Evolutionary conservation across 345 rosid genomes (phyloP).

Genomic region (Camelina neglecta): DNA sequence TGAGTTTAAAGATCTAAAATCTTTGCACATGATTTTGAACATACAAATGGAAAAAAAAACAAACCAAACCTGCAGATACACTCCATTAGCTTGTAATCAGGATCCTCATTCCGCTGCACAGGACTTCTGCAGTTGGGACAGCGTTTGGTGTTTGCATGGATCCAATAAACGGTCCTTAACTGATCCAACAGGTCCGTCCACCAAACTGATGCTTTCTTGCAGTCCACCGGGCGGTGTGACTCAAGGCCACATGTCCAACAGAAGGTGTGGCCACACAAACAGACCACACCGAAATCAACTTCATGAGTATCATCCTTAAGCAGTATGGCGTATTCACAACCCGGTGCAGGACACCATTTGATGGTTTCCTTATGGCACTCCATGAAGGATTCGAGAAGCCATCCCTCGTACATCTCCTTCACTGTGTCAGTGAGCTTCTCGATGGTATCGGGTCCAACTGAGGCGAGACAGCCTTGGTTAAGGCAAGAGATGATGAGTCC

Average conservation of each 20-base stretch:
- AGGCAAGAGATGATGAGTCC: not conserved
- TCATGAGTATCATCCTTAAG: not conserved
- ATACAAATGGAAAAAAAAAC: not conserved
- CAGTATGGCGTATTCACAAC: slow-evolving; percentile 26
- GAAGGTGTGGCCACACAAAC: slow-evolving; percentile 30
- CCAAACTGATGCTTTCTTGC: slow-evolving; percentile 33
- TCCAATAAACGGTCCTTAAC: not conserved
- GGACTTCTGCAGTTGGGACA: slow-evolving; percentile 25
- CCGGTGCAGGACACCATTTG: slow-evolving; percentile 29
- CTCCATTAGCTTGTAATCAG: not conserved
- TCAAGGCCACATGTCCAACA: slow-evolving; percentile 33
- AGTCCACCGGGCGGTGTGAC: slow-evolving; percentile 34
- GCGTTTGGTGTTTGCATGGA: not conserved
- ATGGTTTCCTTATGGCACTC: slow-evolving; percentile 6
- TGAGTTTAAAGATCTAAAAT: not conserved
- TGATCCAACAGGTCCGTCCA: not conserved
- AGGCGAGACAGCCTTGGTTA: not conserved
- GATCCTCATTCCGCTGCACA: not conserved
- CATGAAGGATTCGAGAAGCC: not conserved
- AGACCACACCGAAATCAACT: slow-evolving; percentile 14
- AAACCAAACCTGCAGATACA: slow-evolving; percentile 36
- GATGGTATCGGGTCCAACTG: slow-evolving; percentile 32
- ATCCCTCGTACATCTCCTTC: slow-evolving; percentile 26
- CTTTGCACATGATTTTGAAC: not conserved
- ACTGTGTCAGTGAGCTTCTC: not conserved